Evolutionary conservation across 768 basidiomycete genomes (phyloP), one percentile per base, ranked within the genome.

Genomic region (Aureoboletus auriporus): DNA sequence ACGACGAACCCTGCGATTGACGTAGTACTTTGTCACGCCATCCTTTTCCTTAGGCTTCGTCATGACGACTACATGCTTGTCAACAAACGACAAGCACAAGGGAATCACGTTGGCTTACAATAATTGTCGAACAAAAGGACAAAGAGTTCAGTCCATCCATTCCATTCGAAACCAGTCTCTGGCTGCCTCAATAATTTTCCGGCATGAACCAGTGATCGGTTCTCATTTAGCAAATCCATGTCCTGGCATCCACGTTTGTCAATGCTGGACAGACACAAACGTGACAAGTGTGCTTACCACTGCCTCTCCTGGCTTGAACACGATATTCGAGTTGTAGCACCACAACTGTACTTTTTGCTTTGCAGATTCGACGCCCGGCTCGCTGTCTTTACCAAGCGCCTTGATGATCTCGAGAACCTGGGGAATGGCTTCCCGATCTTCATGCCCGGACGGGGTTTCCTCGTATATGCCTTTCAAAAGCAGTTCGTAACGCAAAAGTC

Each of bases 51-150:
- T 87, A 2, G 82, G 71, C 63, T 94, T 94, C 11, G 91, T 92
- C 78, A 93, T 80, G 30, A 94, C 89, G 66, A 94, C 93, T 93
- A 59, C 6, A 41, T 14, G 20, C 29, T 14, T 17, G 27, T 64
- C 33, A 71, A 38, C 16, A 38, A 20, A n/a, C 40, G n/a, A 27
- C 11, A 9, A 13, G 10, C 17, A 13, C 0, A 13, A 7, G 20
- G 0, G 26, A 23, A 26, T 29, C 9, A 33, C n/a, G 13, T 12
- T 26, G 12, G 70, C 89, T 67, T 50, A 92, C 93, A 67, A 58
- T 97, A 99, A 59, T 98, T 93, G 67, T 99, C 96, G 58, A 99
- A 96, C 3, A 99, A 72, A 45, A 97, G 74, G 8, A 95, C 86
- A 53, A 85, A 88, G 7, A 95, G 76, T 66, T 97, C 93, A 38